A percentile compares a stretch with the other conserved stretches of the same genome.
These are phyloP conservation scores for Xylaria nigripes DNA, from an alignment of 495 filamentous ascomycete species.

Conservation along the genomic window DNA sequence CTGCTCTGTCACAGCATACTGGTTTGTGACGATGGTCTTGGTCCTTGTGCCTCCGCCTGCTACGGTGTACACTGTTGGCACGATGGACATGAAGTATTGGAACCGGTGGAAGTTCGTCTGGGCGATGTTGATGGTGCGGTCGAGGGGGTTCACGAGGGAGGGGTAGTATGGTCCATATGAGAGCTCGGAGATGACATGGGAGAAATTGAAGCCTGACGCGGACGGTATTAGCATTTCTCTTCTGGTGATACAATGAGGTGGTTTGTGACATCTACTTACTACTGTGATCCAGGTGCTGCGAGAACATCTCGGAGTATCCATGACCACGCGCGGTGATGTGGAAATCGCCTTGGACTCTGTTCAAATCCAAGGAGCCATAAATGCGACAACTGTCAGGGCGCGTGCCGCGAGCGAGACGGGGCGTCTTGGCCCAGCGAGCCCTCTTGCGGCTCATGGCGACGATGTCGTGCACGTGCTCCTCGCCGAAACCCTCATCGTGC, in stretches of 20 bases:
- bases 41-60: constrained; percentile 33
- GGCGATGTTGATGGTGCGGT: constrained; percentile 73
- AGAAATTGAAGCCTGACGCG: constrained; percentile 84
- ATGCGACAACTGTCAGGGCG: constrained; percentile 65
- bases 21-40: constrained; percentile 78
- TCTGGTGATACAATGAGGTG: constrained; percentile 9
- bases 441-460: constrained; percentile 49
- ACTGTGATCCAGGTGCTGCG: constrained; percentile 73
- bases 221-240: not conserved
- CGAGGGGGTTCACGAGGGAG: constrained; percentile 86
- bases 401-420: constrained; percentile 49
- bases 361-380: constrained; percentile 81
- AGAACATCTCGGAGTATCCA: constrained; percentile 68
- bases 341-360: constrained; percentile 97
- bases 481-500: constrained; percentile 49
- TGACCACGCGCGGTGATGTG: constrained; percentile 95
- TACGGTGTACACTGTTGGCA: constrained; percentile 88
- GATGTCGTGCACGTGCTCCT: constrained; percentile 69
- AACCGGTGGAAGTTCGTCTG: constrained; percentile 79
- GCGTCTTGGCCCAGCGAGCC: constrained; percentile 64
- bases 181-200: constrained; percentile 91
- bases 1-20: constrained; percentile 94
- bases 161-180: constrained; percentile 96
- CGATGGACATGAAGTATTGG: constrained; percentile 96
- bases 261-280: constrained; percentile 42